These are phyloP conservation scores for Bromus sterilis DNA, from an alignment of 176 grass and related monocot species.

Conservation along the genomic window DNA sequence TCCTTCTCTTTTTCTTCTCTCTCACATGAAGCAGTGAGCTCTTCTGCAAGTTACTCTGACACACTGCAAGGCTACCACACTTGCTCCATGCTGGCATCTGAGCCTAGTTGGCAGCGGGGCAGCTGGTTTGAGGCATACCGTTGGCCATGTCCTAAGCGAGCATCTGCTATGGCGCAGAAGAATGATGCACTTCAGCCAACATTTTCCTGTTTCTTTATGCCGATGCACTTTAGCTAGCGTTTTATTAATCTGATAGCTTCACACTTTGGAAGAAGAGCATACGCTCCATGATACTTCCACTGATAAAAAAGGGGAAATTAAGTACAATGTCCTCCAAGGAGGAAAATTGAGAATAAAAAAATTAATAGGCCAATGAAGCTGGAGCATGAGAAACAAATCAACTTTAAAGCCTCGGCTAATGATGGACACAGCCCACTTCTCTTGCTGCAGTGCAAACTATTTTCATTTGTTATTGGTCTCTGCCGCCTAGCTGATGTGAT, in stretches of 20 bases:
- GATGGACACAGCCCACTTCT: neutral
- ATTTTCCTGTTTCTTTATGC: neutral
- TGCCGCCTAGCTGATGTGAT: neutral
- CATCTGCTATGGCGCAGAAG: neutral
- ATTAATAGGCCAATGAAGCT: too few relatives aligned
- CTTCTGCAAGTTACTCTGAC: too few relatives aligned
- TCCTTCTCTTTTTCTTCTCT: neutral
- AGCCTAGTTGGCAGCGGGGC: too few relatives aligned
- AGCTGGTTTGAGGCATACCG: too few relatives aligned
- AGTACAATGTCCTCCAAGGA: neutral
- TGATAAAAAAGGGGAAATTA: neutral
- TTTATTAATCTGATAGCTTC: neutral
- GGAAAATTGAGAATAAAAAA: neutral
- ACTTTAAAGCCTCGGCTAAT: too few relatives aligned
- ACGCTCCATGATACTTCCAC: neutral
- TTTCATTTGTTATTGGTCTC: neutral
- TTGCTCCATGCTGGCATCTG: too few relatives aligned
- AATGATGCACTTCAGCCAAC: neutral
- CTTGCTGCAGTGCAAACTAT: neutral
- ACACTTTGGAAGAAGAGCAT: neutral
- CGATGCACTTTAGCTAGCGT: neutral
- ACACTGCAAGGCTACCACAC: too few relatives aligned
- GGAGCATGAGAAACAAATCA: neutral
- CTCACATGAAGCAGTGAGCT: neutral
- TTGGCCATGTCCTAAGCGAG: too few relatives aligned